A percentile compares a stretch with the other conserved stretches of the same genome.
These are phyloP conservation scores for Basidiobolus meristosporus DNA, from an alignment of 371 early-diverging fungal genomes.

Conservation along the genomic window DNA sequence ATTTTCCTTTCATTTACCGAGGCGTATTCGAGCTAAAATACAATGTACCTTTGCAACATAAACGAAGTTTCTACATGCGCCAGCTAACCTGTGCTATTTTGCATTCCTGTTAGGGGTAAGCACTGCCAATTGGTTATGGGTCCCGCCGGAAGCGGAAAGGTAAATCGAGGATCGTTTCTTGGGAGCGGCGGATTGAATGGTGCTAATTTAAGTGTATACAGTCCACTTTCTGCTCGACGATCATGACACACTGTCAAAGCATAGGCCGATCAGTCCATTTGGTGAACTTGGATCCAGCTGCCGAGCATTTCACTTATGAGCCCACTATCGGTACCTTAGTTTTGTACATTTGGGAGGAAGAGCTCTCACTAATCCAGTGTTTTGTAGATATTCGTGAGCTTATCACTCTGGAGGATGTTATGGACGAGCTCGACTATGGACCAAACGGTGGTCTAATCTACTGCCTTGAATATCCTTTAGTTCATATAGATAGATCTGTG, in stretches of 20 bases:
- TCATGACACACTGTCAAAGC: slow-evolving; percentile 77
- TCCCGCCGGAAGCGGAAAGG: slow-evolving; percentile 91
- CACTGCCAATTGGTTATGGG: slow-evolving; percentile 96
- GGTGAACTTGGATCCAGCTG: slow-evolving; percentile 98
- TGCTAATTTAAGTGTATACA: slow-evolving; percentile 6
- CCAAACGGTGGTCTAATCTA: slow-evolving; percentile 98
- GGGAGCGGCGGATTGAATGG: background rate
- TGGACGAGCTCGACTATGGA: slow-evolving; percentile 93
- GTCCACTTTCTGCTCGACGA: slow-evolving; percentile 91
- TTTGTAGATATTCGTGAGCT: slow-evolving; percentile 82
- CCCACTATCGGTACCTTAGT: slow-evolving; percentile 48
- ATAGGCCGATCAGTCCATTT: slow-evolving; percentile 70
- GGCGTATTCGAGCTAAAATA: too few relatives aligned
- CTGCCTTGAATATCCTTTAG: slow-evolving; percentile 56
- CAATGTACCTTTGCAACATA: too few relatives aligned
- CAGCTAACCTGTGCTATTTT: too few relatives aligned
- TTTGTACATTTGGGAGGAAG: background rate
- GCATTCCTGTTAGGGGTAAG: slow-evolving; percentile 70
- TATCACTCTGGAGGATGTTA: slow-evolving; percentile 92
- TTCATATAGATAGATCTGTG: too few relatives aligned
- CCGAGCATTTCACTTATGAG: slow-evolving; percentile 80
- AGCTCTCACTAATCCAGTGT: background rate
- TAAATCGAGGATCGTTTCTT: slow-evolving; percentile 6
- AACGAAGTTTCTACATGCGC: too few relatives aligned
- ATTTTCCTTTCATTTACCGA: too few relatives aligned